These are phyloP conservation scores for Fimicolochytrium jonesii DNA, from an alignment of 192 early-diverging fungal genomes.

Conservation along the genomic window DNA sequence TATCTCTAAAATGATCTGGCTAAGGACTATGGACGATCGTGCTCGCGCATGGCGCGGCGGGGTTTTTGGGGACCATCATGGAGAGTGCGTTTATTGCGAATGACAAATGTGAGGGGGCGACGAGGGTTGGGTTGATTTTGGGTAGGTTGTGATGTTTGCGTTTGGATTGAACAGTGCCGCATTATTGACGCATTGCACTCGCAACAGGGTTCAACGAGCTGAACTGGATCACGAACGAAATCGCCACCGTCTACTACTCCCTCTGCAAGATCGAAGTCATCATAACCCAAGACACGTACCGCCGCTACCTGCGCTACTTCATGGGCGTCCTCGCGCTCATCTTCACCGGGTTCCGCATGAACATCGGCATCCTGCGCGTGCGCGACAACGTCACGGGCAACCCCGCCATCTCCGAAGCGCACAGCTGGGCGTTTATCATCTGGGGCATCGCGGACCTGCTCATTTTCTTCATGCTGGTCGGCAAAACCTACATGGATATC, in stretches of 20 bases:
- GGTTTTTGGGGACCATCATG: neutral
- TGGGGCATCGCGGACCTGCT: neutral
- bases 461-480: neutral
- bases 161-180: neutral
- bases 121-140: neutral
- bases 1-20: too few relatives aligned
- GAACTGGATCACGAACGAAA: neutral
- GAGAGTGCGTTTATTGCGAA: neutral
- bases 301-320: neutral
- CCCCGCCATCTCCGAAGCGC: neutral
- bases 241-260: neutral
- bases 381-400: slow-evolving; percentile 1
- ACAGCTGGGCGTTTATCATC: slow-evolving; percentile 4
- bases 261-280: neutral
- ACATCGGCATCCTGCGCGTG: slow-evolving; percentile 2
- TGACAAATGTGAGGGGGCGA: neutral
- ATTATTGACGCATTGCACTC: too few relatives aligned
- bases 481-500: neutral
- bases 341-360: neutral
- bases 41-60: neutral
- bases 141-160: neutral
- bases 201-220: neutral
- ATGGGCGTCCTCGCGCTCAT: neutral
- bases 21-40: neutral
- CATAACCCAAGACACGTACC: neutral